Base-by-base conservation (phyloP, 345 rosid species). In the Conringia planisiliqua region DNA sequence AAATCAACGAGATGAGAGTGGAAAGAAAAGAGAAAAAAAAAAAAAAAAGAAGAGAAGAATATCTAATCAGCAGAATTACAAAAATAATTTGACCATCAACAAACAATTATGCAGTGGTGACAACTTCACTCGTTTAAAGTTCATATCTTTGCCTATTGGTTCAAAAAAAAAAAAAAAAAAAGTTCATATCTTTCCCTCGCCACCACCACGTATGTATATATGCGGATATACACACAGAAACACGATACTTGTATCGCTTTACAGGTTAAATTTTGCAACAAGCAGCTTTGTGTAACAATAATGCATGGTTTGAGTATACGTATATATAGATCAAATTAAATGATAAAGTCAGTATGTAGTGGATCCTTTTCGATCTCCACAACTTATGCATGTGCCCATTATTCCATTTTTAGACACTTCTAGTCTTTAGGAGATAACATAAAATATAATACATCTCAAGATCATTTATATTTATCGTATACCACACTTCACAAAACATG, bases 321-420 rank as follows among this genome's bases (percentile, higher is more conserved):
- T 46, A 63, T 68, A 74, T 10, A 18, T 39, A 65, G 61, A 64
- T 75, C 52, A 62, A 70, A 70, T 44, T 51, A 17, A 78, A 71
- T 78, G 55, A 78, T 71, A 77, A 57, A 77, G 67, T 70, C 47
- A 63, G 55, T 57, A 48, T 50, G 77, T 71, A 78, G 81, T 78
- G 81, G 77, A 78, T 71, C 80, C 73, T 65, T 77, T 77, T 71
- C 47, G 68, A 77, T 78, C 77, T 40, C 63, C 77, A 71, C 63
- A 47, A 71, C 80, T 38, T 77, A 44, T 36, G 71, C 81, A 78
- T 71, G 81, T 78, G 81, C 81, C 72, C 81, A 78, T 71, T 70
- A 70, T 70, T 63, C 75, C 80, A 44, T 44, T 70, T 76, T 70
- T 62, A 76, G 80, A 76, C 66, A 71, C 68, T 78, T 72, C 57